These are phyloP conservation scores for Schizosaccharomyces cryophilus DNA, from an alignment of 805 yeast genomes.

Conservation along the genomic window DNA sequence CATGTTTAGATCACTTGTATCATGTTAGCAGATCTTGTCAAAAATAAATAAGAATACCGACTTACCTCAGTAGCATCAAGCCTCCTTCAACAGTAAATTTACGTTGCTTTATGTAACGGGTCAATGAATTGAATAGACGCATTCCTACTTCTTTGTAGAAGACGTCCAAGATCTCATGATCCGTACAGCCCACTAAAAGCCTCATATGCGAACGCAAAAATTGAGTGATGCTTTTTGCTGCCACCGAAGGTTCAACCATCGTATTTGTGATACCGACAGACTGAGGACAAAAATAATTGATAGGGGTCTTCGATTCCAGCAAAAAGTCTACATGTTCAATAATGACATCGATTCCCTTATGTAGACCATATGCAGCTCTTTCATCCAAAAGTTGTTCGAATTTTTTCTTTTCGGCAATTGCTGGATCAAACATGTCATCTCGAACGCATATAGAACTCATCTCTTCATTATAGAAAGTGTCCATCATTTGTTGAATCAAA, in stretches of 20 bases:
- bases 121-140: slow-evolving; percentile 50
- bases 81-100: slow-evolving; percentile 66
- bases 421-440: slow-evolving; percentile 55
- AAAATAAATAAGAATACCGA: slow-evolving; percentile 13
- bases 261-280: not conserved
- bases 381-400: slow-evolving; percentile 66
- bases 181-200: slow-evolving; percentile 50
- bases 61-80: slow-evolving; percentile 18
- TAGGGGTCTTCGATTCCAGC: slow-evolving; percentile 11
- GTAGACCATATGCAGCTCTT: slow-evolving; percentile 77
- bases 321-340: slow-evolving; percentile 54
- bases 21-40: too few species aligned
- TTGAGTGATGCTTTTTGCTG: slow-evolving; percentile 23
- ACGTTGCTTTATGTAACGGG: slow-evolving; percentile 50
- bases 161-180: slow-evolving; percentile 66
- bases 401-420: slow-evolving; percentile 54
- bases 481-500: slow-evolving; percentile 72
- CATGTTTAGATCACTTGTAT: slow-evolving; percentile 41
- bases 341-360: slow-evolving; percentile 72
- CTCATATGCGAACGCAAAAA: slow-evolving; percentile 7
- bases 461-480: slow-evolving; percentile 74
- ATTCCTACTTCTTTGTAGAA: slow-evolving; percentile 87
- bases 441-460: slow-evolving; percentile 38
- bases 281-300: not conserved
- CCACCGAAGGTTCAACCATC: slow-evolving; percentile 29